These are phyloP conservation scores for Wickerhamomyces rabaulensis DNA, from an alignment of 805 yeast genomes.

Conservation along the genomic window DNA sequence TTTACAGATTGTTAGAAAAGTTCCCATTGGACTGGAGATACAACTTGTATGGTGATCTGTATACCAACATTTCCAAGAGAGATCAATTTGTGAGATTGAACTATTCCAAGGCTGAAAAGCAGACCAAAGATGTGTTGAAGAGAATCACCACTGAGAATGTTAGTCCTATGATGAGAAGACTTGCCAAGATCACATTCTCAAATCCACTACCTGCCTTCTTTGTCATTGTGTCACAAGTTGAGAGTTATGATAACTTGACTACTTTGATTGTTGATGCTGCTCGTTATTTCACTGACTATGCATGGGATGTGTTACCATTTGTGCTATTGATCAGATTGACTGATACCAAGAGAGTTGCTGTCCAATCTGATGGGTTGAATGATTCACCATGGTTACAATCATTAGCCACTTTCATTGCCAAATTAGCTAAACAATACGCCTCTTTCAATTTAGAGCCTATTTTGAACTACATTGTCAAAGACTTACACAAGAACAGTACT, in stretches of 20 bases:
- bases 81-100: constrained; percentile 52
- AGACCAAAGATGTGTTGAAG: constrained; percentile 72
- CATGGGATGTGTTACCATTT: constrained; percentile 81
- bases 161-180: constrained; percentile 60
- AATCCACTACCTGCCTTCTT: constrained; percentile 77
- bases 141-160: constrained; percentile 79
- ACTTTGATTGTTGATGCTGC: constrained; percentile 77
- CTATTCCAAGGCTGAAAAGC: constrained; percentile 64
- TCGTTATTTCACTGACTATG: constrained; percentile 63
- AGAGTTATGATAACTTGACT: constrained; percentile 85
- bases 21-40: constrained; percentile 63
- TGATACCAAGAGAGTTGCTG: constrained; percentile 51
- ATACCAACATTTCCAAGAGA: constrained; percentile 50
- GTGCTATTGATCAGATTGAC: constrained; percentile 69
- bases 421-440: constrained; percentile 50
- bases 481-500: constrained; percentile 54
- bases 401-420: constrained; percentile 72
- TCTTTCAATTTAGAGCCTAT: constrained; percentile 60
- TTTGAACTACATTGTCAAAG: constrained; percentile 52
- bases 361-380: constrained; percentile 75
- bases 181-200: constrained; percentile 65
- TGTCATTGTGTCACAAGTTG: constrained; percentile 74
- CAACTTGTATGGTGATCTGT: constrained; percentile 76
- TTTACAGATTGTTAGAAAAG: constrained; percentile 46
- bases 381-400: constrained; percentile 86